Evolutionary conservation across 2,329 filamentous ascomycete species (phyloP), one percentile per base, ranked within the genome.

Genomic region (Diplodia intermedia): DNA sequence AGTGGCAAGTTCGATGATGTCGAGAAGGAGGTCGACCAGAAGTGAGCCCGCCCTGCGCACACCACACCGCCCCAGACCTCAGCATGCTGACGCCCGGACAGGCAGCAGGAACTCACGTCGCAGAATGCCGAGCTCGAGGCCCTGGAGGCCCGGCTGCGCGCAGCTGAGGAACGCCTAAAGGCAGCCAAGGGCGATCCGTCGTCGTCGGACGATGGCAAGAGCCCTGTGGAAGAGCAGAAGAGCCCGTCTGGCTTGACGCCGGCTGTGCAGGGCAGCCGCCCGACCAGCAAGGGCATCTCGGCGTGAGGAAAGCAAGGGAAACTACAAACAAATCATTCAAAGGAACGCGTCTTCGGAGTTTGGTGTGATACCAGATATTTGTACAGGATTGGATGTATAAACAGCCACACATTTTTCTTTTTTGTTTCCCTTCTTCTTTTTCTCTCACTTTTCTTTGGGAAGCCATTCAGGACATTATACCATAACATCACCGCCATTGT

Each of bases 61-160:
- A 53, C 9, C 40, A 53, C 57, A 18, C 38, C 68, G 61, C n/a
- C 49, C 20, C 47, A 53, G 14, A 9, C 7, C n/a, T n/a, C 52
- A 14, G 54, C 54, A n/a, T 9, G 38, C 66, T 56, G 50, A 38
- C 71, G 38, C 23, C 23, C 33, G 43, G 38, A 71, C 78, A 97
- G 93, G 81, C 95, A 95, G 82, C 89, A 93, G 76, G 86, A 88
- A 69, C 89, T 98, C 76, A 86, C 86, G 71, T 87, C 86, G 65
- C 91, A 92, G 77, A 88, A 87, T 67, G 87, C 89, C 71, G 92
- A 97, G 80, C 90, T 98, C 72, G 90, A 97, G 79, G 89, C 90
- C 68, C 89, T 98, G 75, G 93, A 97, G 81, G 89, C 89, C 65
- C 90, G 89, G 73, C 88, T 98, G 73, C 90, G 89, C 73, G 93